phyloP scores from a whole-genome alignment of 495 filamentous ascomycete genomes.

The Cercophora samala region DNA sequence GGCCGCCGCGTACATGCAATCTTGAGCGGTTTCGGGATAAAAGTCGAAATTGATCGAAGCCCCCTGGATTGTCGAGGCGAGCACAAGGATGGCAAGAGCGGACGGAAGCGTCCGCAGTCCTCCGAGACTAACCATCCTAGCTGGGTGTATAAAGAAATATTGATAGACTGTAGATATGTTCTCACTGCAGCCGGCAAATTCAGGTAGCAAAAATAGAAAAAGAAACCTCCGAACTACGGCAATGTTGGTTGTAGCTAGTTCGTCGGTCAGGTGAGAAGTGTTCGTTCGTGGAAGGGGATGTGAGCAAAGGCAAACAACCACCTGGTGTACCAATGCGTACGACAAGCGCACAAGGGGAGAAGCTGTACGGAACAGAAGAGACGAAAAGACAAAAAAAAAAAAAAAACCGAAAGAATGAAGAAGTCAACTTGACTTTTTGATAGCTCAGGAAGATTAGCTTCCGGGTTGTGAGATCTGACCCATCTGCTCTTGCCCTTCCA shows the following conservation, averaged over 20 bases:
- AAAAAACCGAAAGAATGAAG: neutral
- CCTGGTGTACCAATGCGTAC: neutral
- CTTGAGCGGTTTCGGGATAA: slow-evolving; percentile 40
- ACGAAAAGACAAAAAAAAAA: neutral
- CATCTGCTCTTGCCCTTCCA: neutral
- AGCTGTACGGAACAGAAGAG: neutral
- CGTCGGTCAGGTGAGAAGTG: neutral
- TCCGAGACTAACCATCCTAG: slow-evolving; percentile 20
- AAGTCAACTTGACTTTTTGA: neutral
- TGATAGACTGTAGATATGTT: neutral
- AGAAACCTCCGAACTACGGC: neutral
- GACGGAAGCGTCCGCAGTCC: slow-evolving; percentile 19
- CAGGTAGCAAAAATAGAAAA: neutral
- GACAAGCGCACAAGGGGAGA: neutral
- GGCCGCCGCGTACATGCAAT: slow-evolving; percentile 39
- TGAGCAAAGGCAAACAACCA: neutral
- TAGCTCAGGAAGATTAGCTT: neutral
- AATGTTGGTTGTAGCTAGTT: neutral
- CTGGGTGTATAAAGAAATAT: neutral
- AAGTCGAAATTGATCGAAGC: slow-evolving; percentile 40
- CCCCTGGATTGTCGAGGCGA: slow-evolving; percentile 26
- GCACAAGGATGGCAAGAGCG: slow-evolving; percentile 31
- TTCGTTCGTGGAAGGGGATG: neutral
- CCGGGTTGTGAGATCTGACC: too few species aligned
- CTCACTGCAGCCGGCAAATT: too few species aligned